phyloP scores from a whole-genome alignment of 148 eudicot species.

The Salicornia ramosissima region DNA sequence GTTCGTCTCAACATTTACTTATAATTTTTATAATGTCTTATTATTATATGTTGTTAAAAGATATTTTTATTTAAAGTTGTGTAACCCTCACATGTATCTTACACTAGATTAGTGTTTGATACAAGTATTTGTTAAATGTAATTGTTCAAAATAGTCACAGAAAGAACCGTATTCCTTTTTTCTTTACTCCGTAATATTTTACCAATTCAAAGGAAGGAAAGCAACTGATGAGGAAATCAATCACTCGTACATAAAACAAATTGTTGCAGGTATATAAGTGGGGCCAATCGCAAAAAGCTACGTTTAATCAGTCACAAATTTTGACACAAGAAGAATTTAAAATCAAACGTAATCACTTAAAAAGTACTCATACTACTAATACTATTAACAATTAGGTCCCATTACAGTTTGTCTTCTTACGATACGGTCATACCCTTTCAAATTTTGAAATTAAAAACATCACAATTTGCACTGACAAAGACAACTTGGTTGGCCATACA shows the following conservation, averaged over 20 bases:
- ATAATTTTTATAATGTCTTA: too few species aligned
- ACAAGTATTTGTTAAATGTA: too few species aligned
- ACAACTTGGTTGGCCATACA: conserved; percentile 21
- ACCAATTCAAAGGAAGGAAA: background rate
- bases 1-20: too few species aligned
- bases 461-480: conserved; percentile 5
- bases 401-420: conserved; percentile 6
- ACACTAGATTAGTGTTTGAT: too few species aligned
- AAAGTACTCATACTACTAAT: background rate
- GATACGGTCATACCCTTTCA: background rate
- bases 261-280: background rate
- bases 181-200: background rate
- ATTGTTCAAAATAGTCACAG: too few species aligned
- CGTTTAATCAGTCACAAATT: conserved; percentile 4
- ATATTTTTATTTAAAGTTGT: too few species aligned
- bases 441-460: background rate
- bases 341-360: background rate
- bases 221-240: background rate
- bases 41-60: too few species aligned
- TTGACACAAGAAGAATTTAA: conserved; percentile 15
- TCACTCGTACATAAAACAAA: conserved; percentile 1
- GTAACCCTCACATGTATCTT: too few species aligned
- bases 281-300: conserved; percentile 15
- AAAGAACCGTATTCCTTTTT: background rate
- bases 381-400: background rate